Conservation (phyloP, 1,284 basidiomycete species). For the Mycena citricolor region DNA sequence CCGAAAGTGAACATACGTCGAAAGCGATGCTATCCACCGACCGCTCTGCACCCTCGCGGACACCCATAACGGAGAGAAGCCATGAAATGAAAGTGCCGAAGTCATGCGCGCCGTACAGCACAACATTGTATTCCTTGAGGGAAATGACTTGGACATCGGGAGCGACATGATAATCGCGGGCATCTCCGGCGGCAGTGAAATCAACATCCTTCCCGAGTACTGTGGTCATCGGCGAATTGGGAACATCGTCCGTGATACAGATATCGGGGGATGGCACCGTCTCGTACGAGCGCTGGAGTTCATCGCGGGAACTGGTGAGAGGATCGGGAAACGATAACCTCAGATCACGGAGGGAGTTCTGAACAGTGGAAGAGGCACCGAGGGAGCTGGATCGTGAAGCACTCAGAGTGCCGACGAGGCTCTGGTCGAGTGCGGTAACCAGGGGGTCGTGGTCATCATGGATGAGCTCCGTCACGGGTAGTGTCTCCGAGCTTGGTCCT, state of each 20-base stretch:
- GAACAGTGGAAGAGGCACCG: slow-evolving; percentile 47
- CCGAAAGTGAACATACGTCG: slow-evolving; percentile 45
- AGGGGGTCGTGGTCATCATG: no score
- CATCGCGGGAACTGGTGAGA: slow-evolving; percentile 62
- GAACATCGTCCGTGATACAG: slow-evolving; percentile 22
- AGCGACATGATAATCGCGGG: no score
- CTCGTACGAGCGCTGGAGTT: slow-evolving; percentile 54
- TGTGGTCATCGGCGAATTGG: slow-evolving; percentile 20
- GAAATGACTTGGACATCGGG: no score
- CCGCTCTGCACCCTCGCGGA: no score
- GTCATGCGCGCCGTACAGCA: no score
- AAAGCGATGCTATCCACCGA: no score
- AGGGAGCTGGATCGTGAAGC: slow-evolving; percentile 64
- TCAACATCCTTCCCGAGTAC: no score
- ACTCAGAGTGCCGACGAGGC: slow-evolving; percentile 73
- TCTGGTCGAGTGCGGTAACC: slow-evolving; percentile 70
- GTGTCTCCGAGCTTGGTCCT: slow-evolving; percentile 49
- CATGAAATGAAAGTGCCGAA: no score
- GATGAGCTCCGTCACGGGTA: slow-evolving; percentile 61
- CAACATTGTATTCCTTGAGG: no score
- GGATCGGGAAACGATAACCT: slow-evolving; percentile 77
- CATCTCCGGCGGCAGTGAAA: no score
- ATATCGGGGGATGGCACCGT: slow-evolving; percentile 32
- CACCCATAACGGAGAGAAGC: no score
- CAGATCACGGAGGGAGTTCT: slow-evolving; percentile 64